Evolutionary conservation across 805 yeast species (phyloP).

Genomic region (Lipomyces chichibuensis): DNA sequence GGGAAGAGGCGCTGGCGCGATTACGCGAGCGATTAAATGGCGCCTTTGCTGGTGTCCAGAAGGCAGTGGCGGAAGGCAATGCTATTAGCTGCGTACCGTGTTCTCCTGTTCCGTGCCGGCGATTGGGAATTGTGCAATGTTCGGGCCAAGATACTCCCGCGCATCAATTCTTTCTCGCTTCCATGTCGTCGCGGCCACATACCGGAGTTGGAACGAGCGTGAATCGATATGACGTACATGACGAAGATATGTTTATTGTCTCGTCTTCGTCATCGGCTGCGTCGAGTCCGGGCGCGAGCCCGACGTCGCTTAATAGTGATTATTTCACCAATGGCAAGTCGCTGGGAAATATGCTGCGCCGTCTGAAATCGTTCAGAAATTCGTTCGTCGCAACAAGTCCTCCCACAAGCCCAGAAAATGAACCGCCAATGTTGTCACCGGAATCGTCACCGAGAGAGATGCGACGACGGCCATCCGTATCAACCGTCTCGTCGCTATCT

Average conservation of each 20-base stretch:
- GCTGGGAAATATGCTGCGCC: constrained; percentile 14
- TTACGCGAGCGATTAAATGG: constrained; percentile 10
- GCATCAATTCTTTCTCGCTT: constrained; percentile 24
- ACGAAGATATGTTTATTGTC: constrained; percentile 30
- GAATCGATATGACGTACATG: constrained; percentile 34
- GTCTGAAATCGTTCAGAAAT: constrained; percentile 10
- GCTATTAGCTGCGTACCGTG: constrained; percentile 11
- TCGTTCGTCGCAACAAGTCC: constrained; percentile 2
- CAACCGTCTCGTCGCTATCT: neutral
- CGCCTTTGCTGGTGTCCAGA: constrained; percentile 8
- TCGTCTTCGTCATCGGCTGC: constrained; percentile 9
- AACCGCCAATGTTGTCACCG: neutral
- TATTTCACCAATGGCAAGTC: constrained; percentile 3
- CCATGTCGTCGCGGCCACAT: constrained; percentile 13
- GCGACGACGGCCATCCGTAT: neutral
- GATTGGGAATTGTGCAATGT: constrained; percentile 29
- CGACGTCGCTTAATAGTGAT: neutral
- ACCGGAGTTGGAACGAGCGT: neutral
- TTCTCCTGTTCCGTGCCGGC: constrained; percentile 30
- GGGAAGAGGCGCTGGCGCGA: constrained; percentile 14
- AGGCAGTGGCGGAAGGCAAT: constrained; percentile 11
- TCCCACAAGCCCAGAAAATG: neutral
- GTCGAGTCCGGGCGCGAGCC: neutral
- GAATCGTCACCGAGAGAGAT: neutral
- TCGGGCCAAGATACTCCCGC: constrained; percentile 27